phyloP scores from a whole-genome alignment of 495 filamentous ascomycete species.

The Trichodelitschia bisporula region DNA sequence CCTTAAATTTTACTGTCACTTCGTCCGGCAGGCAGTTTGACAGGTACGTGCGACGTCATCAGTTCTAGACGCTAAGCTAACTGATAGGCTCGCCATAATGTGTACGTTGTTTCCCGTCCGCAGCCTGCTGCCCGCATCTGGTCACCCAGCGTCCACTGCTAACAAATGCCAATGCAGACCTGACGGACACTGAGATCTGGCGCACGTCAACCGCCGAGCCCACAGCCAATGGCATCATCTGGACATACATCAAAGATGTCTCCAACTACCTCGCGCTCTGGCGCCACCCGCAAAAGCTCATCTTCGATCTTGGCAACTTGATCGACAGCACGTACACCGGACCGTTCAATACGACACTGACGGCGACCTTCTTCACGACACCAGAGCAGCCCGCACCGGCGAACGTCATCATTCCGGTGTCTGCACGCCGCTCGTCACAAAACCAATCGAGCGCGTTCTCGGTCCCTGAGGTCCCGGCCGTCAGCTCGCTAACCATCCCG shows the following conservation, averaged over 20 bases:
- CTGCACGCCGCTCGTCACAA: conserved; percentile 25
- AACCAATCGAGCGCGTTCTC: conserved; percentile 41
- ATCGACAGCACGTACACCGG: conserved; percentile 56
- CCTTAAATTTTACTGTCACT: conserved; percentile 60
- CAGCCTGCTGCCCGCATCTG: background rate
- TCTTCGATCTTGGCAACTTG: conserved; percentile 66
- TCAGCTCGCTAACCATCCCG: conserved; percentile 32
- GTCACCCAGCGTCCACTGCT: background rate
- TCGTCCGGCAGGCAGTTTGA: conserved; percentile 60
- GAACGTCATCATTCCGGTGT: conserved; percentile 51
- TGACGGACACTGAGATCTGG: conserved; percentile 62
- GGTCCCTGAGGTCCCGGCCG: conserved; percentile 39
- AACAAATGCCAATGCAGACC: too few species aligned
- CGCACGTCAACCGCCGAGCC: conserved; percentile 77
- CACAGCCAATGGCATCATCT: conserved; percentile 38
- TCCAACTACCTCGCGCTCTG: conserved; percentile 46
- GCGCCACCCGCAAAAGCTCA: conserved; percentile 41
- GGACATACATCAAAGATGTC: conserved; percentile 70
- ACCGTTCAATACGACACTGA: conserved; percentile 56
- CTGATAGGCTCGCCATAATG: too few species aligned
- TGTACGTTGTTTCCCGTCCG: background rate
- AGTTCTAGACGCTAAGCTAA: too few species aligned
- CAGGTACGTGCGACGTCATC: too few species aligned
- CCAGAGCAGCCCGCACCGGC: conserved; percentile 24
- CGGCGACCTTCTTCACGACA: conserved; percentile 46